A percentile compares a stretch with the other conserved stretches of the same genome.
These are phyloP conservation scores for Aspergillus avenaceus DNA, from an alignment of 495 filamentous ascomycete species.

Conservation along the genomic window DNA sequence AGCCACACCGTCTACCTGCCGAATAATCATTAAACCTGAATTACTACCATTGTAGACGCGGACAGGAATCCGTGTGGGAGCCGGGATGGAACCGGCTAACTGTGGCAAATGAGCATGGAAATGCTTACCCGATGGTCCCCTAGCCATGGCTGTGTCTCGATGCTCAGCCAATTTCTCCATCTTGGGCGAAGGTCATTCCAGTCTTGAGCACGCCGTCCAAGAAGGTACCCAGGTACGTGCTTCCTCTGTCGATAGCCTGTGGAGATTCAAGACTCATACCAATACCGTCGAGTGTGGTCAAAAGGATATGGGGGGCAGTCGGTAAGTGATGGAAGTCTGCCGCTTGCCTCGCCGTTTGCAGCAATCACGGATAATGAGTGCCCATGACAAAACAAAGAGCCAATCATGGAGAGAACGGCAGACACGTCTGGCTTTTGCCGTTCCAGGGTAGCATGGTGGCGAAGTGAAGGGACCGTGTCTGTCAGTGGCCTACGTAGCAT, in stretches of 20 bases:
- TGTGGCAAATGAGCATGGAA: no score
- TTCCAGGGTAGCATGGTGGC: no score
- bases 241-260: neutral
- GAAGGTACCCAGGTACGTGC: no score
- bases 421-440: no score
- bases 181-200: conserved; percentile 23
- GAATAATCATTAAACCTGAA: conserved; percentile 2
- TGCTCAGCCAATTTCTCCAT: conserved; percentile 31
- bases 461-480: conserved; percentile 38
- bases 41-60: no score
- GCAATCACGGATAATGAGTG: neutral
- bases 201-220: conserved; percentile 13
- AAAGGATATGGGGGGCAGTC: conserved; percentile 42
- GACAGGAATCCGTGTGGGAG: no score
- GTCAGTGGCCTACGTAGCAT: conserved; percentile 53
- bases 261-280: conserved; percentile 16
- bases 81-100: no score
- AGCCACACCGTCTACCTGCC: no score
- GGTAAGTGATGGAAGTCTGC: conserved; percentile 2
- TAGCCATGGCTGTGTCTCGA: conserved; percentile 36
- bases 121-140: conserved; percentile 27
- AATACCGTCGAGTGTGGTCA: conserved; percentile 24
- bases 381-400: conserved; percentile 6
- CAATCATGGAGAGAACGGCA: no score
- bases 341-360: conserved; percentile 1